Evolutionary conservation across 163 green algal genomes (phyloP), one percentile per base, ranked within the genome.

Genomic region (Trebouxiophyceae sp.): DNA sequence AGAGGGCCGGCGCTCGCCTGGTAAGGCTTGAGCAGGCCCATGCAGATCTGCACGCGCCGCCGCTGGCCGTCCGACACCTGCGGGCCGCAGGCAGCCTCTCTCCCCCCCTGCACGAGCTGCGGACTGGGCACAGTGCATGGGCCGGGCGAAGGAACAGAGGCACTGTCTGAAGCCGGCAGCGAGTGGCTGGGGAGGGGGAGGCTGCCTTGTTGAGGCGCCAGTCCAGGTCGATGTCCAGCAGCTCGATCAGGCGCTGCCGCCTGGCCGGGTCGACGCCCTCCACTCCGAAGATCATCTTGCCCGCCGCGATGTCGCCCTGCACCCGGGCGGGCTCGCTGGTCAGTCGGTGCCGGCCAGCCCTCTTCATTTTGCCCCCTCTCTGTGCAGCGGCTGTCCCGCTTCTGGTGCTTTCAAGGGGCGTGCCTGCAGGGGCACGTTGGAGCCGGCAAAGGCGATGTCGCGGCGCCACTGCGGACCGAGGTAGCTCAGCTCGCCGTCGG

Each of bases 21-120:
- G 76, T 93, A 98, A 1, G 87, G 88, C 62, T 89, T 90, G 23
- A 97, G 75, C 54, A 98, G 79, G 2, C 92, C 92, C 83, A 97
- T 91, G 68, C 70, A 84, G 54, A 97, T 95, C 80, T 97, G 94
- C 60, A 99, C 94, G 6, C 94, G 78, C 16, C 94, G 76, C n/a
- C 93, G 83, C 82, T 99, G 94, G 2, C 94, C 94, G 62, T 99
- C 94, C 12, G 87, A 96, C 72, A 98, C 94, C n/a, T n/a, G n/a
- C n/a, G n/a, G n/a, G n/a, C n/a, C n/a, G n/a, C n/a, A n/a, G n/a
- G n/a, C n/a, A n/a, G n/a, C n/a, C n/a, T n/a, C n/a, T n/a, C n/a
- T n/a, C n/a, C n/a, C n/a, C n/a, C n/a, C n/a, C n/a, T n/a, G n/a
- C n/a, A n/a, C n/a, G n/a, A n/a, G n/a, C n/a, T n/a, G n/a, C n/a